phyloP scores from a whole-genome alignment of 108 stramenopile species.

The Discostella stelligeroides region DNA sequence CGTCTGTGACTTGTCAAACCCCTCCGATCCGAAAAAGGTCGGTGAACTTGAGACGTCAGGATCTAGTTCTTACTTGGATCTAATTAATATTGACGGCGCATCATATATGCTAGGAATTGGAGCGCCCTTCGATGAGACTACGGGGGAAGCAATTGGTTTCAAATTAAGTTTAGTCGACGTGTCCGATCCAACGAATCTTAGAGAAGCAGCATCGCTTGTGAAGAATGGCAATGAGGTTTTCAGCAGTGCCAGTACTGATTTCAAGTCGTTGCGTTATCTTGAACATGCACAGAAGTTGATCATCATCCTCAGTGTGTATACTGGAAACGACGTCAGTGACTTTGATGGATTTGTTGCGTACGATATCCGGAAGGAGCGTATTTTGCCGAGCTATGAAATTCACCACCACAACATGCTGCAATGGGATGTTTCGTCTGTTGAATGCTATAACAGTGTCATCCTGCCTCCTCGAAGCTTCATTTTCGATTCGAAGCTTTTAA shows the following conservation, averaged over 20 bases:
- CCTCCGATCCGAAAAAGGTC: constrained; percentile 29
- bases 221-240: constrained; percentile 20
- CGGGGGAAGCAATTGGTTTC: constrained; percentile 8
- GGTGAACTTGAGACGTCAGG: constrained; percentile 53
- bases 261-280: too few species aligned
- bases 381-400: too few species aligned
- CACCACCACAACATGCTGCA: too few species aligned
- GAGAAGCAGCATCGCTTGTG: constrained; percentile 23
- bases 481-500: constrained; percentile 36
- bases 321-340: too few species aligned
- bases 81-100: constrained; percentile 35
- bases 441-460: constrained; percentile 1
- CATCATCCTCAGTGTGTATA: too few species aligned
- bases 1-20: constrained; percentile 31
- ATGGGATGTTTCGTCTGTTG: too few species aligned
- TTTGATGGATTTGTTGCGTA: too few species aligned
- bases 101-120: constrained; percentile 46
- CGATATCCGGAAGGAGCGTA: too few species aligned
- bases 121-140: constrained; percentile 26
- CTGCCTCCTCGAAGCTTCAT: constrained; percentile 40
- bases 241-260: too few species aligned
- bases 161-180: constrained; percentile 42
- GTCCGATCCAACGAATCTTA: constrained; percentile 38
- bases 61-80: constrained; percentile 43
- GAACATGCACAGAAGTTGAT: too few species aligned